These are phyloP conservation scores for Didymella keratinophila DNA, from an alignment of 2,329 filamentous ascomycete species.

Conservation along the genomic window DNA sequence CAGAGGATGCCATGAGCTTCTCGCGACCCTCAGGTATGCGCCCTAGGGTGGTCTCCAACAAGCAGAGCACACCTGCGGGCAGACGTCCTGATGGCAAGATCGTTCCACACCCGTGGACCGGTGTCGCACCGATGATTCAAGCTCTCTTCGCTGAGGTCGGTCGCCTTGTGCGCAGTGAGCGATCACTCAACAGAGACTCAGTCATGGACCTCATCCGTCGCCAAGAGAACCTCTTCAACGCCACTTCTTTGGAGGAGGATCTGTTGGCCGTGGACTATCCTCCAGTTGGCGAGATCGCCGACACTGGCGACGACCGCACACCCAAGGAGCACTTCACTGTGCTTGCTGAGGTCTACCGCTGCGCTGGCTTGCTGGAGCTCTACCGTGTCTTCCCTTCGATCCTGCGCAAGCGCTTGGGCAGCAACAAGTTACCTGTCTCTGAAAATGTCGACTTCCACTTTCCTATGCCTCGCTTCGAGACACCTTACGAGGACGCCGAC, in stretches of 20 bases:
- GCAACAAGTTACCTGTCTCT: constrained; percentile 31
- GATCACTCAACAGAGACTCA: constrained; percentile 40
- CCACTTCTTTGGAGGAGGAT: constrained; percentile 56
- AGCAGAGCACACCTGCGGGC: constrained; percentile 33
- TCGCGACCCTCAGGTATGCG: constrained; percentile 39
- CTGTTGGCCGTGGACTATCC: constrained; percentile 59
- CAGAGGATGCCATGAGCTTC: constrained; percentile 51
- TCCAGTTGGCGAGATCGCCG: constrained; percentile 56
- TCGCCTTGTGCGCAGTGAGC: constrained; percentile 52
- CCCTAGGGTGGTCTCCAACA: constrained; percentile 30
- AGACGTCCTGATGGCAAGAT: constrained; percentile 45
- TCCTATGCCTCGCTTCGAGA: constrained; percentile 45
- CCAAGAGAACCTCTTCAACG: constrained; percentile 50
- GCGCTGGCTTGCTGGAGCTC: constrained; percentile 61
- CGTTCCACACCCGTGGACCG: constrained; percentile 61
- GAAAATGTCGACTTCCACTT: constrained; percentile 43
- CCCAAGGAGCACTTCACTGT: constrained; percentile 62
- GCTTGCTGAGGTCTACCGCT: constrained; percentile 62
- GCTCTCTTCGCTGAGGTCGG: constrained; percentile 58
- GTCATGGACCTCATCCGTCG: constrained; percentile 41
- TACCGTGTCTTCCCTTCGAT: constrained; percentile 64
- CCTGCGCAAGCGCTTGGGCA: constrained; percentile 54
- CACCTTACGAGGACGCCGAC: constrained; percentile 43
- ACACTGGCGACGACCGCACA: constrained; percentile 61
- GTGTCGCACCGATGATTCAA: constrained; percentile 55